These are phyloP conservation scores for Chlorella vulgaris DNA, from an alignment of 139 green algal species.

Conservation along the genomic window DNA sequence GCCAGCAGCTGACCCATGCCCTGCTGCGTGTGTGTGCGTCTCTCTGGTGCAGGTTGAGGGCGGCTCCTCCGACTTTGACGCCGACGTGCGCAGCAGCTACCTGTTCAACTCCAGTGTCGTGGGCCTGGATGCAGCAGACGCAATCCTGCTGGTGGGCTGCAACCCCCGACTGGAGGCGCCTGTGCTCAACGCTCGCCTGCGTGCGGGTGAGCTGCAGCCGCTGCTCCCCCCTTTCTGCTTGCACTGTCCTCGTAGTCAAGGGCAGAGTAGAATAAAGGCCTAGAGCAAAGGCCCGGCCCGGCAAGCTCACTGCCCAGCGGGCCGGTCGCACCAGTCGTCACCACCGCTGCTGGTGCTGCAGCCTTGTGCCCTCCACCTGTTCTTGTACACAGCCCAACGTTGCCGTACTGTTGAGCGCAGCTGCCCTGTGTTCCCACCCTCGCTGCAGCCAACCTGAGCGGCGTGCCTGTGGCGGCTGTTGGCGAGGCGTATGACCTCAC, in stretches of 20 bases:
- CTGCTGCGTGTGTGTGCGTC: background rate
- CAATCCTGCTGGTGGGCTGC: constrained; percentile 89
- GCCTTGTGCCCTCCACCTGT: background rate
- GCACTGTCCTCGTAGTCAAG: no score
- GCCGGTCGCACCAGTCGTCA: no score
- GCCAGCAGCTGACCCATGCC: background rate
- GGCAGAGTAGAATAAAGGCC: no score
- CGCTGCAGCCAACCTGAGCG: constrained; percentile 46
- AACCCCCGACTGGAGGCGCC: constrained; percentile 94
- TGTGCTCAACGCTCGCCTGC: constrained; percentile 93
- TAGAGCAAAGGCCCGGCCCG: no score
- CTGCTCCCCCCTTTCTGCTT: no score
- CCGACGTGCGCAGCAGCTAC: constrained; percentile 91
- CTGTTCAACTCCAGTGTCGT: constrained; percentile 88
- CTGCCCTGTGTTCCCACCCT: no score
- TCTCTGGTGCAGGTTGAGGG: constrained; percentile 33
- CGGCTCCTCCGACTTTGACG: constrained; percentile 61
- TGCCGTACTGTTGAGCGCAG: no score
- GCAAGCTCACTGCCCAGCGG: no score
- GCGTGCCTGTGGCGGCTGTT: constrained; percentile 73
- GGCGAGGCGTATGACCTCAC: constrained; percentile 87
- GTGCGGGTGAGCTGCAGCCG: constrained; percentile 53
- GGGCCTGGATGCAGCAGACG: constrained; percentile 92
- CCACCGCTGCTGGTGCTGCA: no score
- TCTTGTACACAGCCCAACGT: no score